A percentile compares a stretch with the other conserved stretches of the same genome.
Conservation (phyloP, 345 rosid species). For the Sonneratia caseolaris region DNA sequence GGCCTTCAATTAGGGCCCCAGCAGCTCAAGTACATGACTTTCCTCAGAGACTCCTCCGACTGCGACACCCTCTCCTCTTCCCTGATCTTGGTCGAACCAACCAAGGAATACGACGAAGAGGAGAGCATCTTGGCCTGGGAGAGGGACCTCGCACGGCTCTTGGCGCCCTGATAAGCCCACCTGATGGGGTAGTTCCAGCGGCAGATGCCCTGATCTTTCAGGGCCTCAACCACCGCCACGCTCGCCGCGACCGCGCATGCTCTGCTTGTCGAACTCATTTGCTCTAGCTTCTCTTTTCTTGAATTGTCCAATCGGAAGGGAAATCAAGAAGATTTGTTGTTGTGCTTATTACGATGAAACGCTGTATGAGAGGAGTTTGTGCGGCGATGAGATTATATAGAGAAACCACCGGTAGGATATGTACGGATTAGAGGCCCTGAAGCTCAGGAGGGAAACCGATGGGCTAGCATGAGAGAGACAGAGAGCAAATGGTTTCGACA, state of each 20-base stretch:
- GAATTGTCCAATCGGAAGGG: not conserved
- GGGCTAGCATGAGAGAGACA: not conserved
- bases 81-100: constrained; percentile 3
- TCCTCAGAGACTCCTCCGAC: constrained; percentile 37
- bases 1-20: constrained; percentile 34
- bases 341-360: not conserved
- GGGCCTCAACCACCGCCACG: constrained; percentile 40
- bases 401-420: not conserved
- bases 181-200: constrained; percentile 37
- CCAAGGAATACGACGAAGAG: constrained; percentile 6
- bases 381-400: not conserved
- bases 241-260: constrained; percentile 47
- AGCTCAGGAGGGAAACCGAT: not conserved
- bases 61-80: constrained; percentile 11
- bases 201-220: constrained; percentile 44
- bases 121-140: constrained; percentile 23
- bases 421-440: not conserved
- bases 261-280: constrained; percentile 16
- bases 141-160: constrained; percentile 21
- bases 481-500: not conserved
- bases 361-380: not conserved
- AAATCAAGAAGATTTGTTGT: not conserved
- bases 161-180: constrained; percentile 26
- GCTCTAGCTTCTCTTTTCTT: not conserved
- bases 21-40: constrained; percentile 44